phyloP scores from a whole-genome alignment of 2,329 filamentous ascomycete genomes.

The Xylogone sp. region DNA sequence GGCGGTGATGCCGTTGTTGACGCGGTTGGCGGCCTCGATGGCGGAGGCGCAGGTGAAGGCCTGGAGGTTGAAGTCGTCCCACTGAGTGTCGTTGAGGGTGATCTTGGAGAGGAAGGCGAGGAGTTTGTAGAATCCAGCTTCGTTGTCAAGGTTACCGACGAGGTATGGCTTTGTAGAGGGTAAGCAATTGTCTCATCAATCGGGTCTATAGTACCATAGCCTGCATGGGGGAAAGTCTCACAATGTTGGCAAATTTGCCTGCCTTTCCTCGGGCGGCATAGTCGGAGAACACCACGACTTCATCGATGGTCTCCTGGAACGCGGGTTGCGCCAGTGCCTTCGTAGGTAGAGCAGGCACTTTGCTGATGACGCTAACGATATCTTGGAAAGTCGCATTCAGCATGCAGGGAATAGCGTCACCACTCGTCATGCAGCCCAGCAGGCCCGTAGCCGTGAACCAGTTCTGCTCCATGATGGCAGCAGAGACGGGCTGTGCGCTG shows the following conservation, averaged over 20 bases:
- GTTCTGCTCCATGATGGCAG: slow-evolving; percentile 4
- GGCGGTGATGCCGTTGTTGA: slow-evolving; percentile 16
- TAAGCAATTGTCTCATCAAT: background rate
- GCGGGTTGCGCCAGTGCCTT: slow-evolving; percentile 7
- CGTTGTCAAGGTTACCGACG: slow-evolving; percentile 22
- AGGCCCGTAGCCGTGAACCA: slow-evolving; percentile 12
- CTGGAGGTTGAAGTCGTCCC: slow-evolving; percentile 15
- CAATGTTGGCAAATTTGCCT: slow-evolving; percentile 12
- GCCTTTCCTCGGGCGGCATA: slow-evolving; percentile 7
- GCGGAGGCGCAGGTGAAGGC: slow-evolving; percentile 27
- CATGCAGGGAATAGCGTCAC: slow-evolving; percentile 11
- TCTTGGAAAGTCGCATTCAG: slow-evolving; percentile 6
- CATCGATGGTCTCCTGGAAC: slow-evolving; percentile 11
- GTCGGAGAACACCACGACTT: slow-evolving; percentile 9
- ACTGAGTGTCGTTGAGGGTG: slow-evolving; percentile 5
- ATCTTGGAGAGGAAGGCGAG: slow-evolving; percentile 6
- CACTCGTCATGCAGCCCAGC: slow-evolving; percentile 14
- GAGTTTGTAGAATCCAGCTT: slow-evolving; percentile 19
- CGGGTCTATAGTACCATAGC: background rate
- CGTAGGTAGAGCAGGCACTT: slow-evolving; percentile 5
- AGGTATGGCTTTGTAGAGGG: slow-evolving; percentile 5
- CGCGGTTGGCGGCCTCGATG: slow-evolving; percentile 10
- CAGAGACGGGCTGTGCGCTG: slow-evolving; percentile 8
- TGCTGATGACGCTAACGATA: slow-evolving; percentile 10
- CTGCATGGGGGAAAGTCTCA: slow-evolving; percentile 1